Conservation (phyloP, 2,329 filamentous ascomycete genomes). For the Cercospora beticola region DNA sequence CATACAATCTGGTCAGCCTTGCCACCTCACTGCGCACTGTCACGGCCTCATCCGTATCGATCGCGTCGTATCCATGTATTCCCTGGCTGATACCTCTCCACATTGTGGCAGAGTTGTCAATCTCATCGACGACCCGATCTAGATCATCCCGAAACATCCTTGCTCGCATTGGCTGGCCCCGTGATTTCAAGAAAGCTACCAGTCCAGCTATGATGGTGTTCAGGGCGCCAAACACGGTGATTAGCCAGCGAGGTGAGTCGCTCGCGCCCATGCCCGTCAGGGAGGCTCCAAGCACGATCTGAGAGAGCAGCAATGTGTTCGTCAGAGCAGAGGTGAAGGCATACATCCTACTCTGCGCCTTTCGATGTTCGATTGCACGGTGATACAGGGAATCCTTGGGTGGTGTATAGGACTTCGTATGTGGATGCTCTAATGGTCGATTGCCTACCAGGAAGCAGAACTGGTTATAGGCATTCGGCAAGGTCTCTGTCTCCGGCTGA, state of each 20-base stretch:
- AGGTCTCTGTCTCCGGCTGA: not conserved
- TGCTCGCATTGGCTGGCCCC: conserved; percentile 44
- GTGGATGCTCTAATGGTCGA: conserved; percentile 35
- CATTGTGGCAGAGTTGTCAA: conserved; percentile 45
- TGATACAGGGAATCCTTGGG: conserved; percentile 40
- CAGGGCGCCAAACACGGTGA: conserved; percentile 43
- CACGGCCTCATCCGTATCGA: conserved; percentile 46
- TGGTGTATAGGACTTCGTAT: conserved; percentile 26
- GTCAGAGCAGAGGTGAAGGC: conserved; percentile 40
- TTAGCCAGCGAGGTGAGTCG: conserved; percentile 38
- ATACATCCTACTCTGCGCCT: conserved; percentile 38
- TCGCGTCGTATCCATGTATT: conserved; percentile 48
- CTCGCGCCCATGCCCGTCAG: conserved; percentile 43
- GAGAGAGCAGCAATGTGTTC: conserved; percentile 41
- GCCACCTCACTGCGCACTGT: conserved; percentile 44
- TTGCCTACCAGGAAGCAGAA: conserved; percentile 43
- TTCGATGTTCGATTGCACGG: conserved; percentile 37
- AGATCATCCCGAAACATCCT: conserved; percentile 45
- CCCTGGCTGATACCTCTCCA: conserved; percentile 46
- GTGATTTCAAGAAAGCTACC: conserved; percentile 43
- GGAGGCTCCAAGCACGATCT: conserved; percentile 44
- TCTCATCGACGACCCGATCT: conserved; percentile 44
- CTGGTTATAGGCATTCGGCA: conserved; percentile 35
- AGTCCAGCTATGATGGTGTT: conserved; percentile 46
- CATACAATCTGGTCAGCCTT: conserved; percentile 41